Base-by-base conservation (phyloP, 441 rosid species). In the Corymbia citriodora region DNA sequence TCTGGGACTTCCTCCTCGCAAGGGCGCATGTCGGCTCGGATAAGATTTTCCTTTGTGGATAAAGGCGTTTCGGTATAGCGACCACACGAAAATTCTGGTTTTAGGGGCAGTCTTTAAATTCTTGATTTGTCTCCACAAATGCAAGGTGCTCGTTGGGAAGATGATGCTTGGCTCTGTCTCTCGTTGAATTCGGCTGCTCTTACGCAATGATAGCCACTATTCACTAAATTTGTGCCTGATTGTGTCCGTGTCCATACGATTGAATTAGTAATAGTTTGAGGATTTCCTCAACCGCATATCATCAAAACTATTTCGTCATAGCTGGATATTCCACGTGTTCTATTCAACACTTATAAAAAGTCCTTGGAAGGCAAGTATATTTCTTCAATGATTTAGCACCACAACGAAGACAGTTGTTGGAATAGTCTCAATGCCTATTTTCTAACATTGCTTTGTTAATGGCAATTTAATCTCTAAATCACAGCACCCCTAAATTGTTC, bases 181-280 rank as follows among this genome's bases (percentile, higher is more conserved):
- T 25, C 2, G 1, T 5, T 27, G 11, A 23, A 27, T 59, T 61
- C 11, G 25, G 68, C n/a, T 61, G 68, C 27, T 7, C 68, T 61
- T 27, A 27, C 10, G 65, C 65, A 25, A 59, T 59, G 25, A 25
- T 59, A 59, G 14, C 2, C n/a, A 59, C 65, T 59, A 29, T 59
- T 25, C 1, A 25, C 8, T 10, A 0, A 25, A 5, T 10, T 23
- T 11, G 65, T 25, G n/a, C n/a, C 3, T 0, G 3, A 12, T 5
- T 0, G n/a, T 25, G n/a, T 59, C 2, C n/a, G 0, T 10, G 2
- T 25, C 7, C 65, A 59, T 23, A 25, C 0, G 65, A 23, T 59
- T 59, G 29, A 10, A 10, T 59, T 7, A 59, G n/a, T 1, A 5
- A 29, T 59, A 25, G 65, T 23, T 0, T 5, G 4, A 61, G 68